Evolutionary conservation across 1,284 basidiomycete genomes (phyloP).

Genomic region (Sporisorium exsertum): DNA sequence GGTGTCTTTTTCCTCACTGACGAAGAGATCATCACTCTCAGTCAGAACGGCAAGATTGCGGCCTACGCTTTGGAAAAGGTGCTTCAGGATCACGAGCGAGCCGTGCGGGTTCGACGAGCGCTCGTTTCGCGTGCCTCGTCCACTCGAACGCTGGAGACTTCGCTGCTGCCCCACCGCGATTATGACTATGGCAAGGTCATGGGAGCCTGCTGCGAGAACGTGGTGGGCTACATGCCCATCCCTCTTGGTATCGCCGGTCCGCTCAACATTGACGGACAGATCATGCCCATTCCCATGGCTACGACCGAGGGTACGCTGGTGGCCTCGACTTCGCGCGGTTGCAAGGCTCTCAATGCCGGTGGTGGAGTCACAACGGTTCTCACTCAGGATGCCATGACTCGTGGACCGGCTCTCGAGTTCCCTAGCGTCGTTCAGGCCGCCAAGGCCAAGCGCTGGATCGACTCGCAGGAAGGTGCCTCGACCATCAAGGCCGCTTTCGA

Average conservation of each 20-base stretch:
- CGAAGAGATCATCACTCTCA: constrained; percentile 90
- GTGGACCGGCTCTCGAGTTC: constrained; percentile 97
- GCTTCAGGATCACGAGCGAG: constrained; percentile 85
- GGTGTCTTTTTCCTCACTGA: constrained; percentile 78
- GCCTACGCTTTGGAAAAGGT: constrained; percentile 95
- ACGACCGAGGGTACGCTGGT: constrained; percentile 98
- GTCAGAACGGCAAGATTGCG: constrained; percentile 92
- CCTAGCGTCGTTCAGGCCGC: constrained; percentile 83
- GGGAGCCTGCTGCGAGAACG: constrained; percentile 99
- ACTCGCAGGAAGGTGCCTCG: constrained; percentile 82
- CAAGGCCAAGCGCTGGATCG: constrained; percentile 87
- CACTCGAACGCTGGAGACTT: constrained; percentile 86
- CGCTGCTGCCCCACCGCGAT: constrained; percentile 82
- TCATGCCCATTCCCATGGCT: constrained; percentile 96
- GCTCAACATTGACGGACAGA: constrained; percentile 86
- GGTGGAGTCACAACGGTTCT: constrained; percentile 95
- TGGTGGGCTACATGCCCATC: constrained; percentile 95
- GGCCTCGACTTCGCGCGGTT: constrained; percentile 95
- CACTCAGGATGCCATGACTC: constrained; percentile 95
- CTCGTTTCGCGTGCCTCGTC: constrained; percentile 89
- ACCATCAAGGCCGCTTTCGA: constrained; percentile 89
- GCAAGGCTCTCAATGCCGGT: constrained; percentile 95
- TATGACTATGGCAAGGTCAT: constrained; percentile 96
- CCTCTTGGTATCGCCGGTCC: constrained; percentile 97
- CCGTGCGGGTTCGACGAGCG: constrained; percentile 87